Percentiles rank a stretch among this genome's conserved stretches.
phyloP scores from a whole-genome alignment of 1,284 basidiomycete genomes.

The Tilletia caries region DNA sequence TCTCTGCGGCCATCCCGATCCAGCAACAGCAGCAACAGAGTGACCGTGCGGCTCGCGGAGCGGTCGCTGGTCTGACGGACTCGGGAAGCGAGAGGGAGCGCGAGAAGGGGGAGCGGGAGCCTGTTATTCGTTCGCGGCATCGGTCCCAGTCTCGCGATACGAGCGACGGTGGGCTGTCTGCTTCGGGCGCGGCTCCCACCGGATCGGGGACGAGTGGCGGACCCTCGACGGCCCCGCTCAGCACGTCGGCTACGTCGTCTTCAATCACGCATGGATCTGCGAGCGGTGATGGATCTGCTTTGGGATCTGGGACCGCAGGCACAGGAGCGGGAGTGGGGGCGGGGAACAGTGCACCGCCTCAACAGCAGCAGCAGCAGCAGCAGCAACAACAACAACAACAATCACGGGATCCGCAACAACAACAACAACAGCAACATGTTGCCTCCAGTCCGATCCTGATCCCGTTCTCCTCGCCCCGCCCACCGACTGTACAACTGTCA shows the following conservation, averaged over 20 bases:
- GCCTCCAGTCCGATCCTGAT: slow-evolving; percentile 6
- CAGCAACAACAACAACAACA: no score
- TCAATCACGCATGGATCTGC: slow-evolving; percentile 1
- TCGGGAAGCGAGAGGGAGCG: slow-evolving; percentile 2
- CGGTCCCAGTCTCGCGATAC: background rate
- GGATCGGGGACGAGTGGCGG: background rate
- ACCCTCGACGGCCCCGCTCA: background rate
- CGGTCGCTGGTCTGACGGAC: background rate
- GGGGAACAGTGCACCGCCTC: no score
- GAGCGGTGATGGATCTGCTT: background rate
- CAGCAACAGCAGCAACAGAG: no score
- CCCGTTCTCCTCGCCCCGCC: background rate
- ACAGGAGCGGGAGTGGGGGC: no score
- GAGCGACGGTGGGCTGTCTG: background rate
- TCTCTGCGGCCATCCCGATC: no score
- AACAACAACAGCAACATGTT: background rate
- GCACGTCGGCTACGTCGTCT: slow-evolving; percentile 5
- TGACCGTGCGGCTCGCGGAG: slow-evolving; percentile 3
- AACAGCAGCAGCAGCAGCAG: no score
- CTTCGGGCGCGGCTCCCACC: background rate
- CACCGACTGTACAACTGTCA: background rate
- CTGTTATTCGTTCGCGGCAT: background rate
- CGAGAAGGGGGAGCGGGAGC: background rate
- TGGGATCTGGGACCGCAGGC: no score
- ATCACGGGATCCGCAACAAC: background rate